Evolutionary conservation across 2,329 filamentous ascomycete species (phyloP), one percentile per base, ranked within the genome.

Genomic region (Emergomyces orientalis): DNA sequence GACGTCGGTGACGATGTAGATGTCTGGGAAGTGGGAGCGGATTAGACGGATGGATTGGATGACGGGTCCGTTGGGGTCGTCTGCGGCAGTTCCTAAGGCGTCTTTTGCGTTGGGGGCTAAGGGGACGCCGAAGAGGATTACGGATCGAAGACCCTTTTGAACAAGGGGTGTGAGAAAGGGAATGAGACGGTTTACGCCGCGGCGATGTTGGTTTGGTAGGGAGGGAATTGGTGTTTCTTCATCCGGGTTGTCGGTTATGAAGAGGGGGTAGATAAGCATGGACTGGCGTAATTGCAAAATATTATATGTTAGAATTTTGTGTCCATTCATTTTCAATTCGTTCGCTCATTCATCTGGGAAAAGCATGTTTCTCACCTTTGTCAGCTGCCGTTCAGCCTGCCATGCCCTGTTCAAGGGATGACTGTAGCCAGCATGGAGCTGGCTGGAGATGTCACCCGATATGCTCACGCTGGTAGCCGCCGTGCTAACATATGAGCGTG

Each of bases 261-360:
- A 99, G 68, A 99, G 84, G 14, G 94, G 94, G 78, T 95, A 97
- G 72, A 99, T 97, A 71, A 99, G 88, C 94, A 97, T 97, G 45
- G 92, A 94, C 91, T 96, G 57, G 41, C 11, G 34, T 14, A 59
- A 56, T 32, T 55, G 13, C 3, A 22, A 6, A 19, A 39, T 22
- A 19, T n/a, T 43, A 41, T 14, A 59, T 43, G 55, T 57, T 34
- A 45, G 25, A 59, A 45, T 43, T 14, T 5, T 39, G 17, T 22
- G 9, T 22, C 4, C 34, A 39, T 56, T 56, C n/a, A 13, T 56
- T 56, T 39, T 17, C 34, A 37, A 39, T 56, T 56, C 9, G 5
- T 39, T 37, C 11, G 13, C 9, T 25, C 19, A 22, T 34, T 30
- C 13, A n/a, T 19, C n/a, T 19, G 30, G n/a, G 54, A 11, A 56